These are phyloP conservation scores for Lepiota venenata DNA, from an alignment of 768 basidiomycete species.

Conservation along the genomic window DNA sequence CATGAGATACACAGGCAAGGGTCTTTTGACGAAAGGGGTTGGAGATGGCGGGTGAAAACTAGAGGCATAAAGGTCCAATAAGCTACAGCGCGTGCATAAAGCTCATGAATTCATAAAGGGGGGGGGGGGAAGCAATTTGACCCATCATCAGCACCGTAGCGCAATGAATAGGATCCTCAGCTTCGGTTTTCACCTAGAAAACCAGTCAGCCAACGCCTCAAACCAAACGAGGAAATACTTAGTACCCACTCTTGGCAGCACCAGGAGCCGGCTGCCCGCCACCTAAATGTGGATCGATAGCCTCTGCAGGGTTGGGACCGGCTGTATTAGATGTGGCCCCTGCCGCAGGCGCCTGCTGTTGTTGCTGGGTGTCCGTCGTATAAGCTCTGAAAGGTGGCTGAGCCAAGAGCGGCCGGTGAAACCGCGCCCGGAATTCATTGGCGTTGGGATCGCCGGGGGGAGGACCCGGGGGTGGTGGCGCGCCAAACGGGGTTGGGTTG, in stretches of 20 bases:
- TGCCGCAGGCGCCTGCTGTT: conserved; percentile 11
- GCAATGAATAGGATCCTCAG: neutral
- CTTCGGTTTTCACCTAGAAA: conserved; percentile 3
- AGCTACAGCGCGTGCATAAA: conserved; percentile 5
- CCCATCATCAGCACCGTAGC: neutral
- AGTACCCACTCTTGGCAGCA: conserved; percentile 11
- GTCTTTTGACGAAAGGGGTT: neutral
- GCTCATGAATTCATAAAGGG: conserved; percentile 1
- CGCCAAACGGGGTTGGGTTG: conserved; percentile 10
- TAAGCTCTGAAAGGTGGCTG: conserved; percentile 12
- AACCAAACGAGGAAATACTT: neutral
- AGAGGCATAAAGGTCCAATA: conserved; percentile 4
- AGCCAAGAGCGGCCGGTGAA: conserved; percentile 13
- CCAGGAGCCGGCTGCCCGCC: conserved; percentile 12
- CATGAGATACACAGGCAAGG: neutral
- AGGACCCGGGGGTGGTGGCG: conserved; percentile 8
- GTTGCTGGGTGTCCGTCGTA: conserved; percentile 13
- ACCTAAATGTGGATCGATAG: conserved; percentile 14
- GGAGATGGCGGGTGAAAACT: neutral
- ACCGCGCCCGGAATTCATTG: conserved; percentile 10
- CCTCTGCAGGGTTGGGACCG: conserved; percentile 13
- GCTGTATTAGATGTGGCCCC: conserved; percentile 4
- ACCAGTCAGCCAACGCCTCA: neutral
- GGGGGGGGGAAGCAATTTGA: no score
- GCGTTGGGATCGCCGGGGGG: conserved; percentile 8